These are phyloP conservation scores for Pseudopediastrum boryanum DNA, from an alignment of 139 green algal genomes.

Conservation along the genomic window DNA sequence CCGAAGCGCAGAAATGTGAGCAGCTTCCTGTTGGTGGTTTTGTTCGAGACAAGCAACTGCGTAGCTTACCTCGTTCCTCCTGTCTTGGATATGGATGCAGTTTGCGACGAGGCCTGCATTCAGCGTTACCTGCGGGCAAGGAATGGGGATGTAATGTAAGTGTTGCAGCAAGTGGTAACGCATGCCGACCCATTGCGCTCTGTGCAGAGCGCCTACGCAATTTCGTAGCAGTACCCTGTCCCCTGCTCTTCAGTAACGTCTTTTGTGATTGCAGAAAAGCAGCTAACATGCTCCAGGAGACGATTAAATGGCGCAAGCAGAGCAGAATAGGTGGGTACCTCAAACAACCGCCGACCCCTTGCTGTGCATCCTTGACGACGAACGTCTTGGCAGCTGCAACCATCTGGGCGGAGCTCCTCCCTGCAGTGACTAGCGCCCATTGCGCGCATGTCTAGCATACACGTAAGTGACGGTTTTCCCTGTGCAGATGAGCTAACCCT, in stretches of 20 bases:
- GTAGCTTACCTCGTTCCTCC: background rate
- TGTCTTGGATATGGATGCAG: background rate
- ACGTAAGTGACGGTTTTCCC: background rate
- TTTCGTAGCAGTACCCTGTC: background rate
- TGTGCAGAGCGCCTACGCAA: background rate
- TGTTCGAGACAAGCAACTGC: too few relatives aligned
- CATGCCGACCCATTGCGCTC: background rate
- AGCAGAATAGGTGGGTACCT: conserved; percentile 30
- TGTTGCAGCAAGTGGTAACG: background rate
- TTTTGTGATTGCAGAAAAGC: conserved; percentile 31
- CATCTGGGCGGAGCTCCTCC: background rate
- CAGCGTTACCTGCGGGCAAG: conserved; percentile 38
- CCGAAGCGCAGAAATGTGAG: too few relatives aligned
- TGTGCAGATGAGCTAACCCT: conserved; percentile 27
- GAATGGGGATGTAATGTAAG: conserved; percentile 19
- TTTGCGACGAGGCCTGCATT: conserved; percentile 24
- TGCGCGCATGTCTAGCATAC: background rate
- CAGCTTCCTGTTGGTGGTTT: too few relatives aligned
- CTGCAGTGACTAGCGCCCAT: background rate
- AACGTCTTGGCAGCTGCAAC: background rate
- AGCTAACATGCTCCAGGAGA: conserved; percentile 24
- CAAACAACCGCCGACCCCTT: background rate
- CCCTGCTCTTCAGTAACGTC: background rate
- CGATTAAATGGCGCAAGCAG: conserved; percentile 42
- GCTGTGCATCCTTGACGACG: background rate